Percentiles rank a stretch among this genome's conserved stretches.
phyloP scores from a whole-genome alignment of 2,329 filamentous ascomycete species.

The Monilinia fructigena region DNA sequence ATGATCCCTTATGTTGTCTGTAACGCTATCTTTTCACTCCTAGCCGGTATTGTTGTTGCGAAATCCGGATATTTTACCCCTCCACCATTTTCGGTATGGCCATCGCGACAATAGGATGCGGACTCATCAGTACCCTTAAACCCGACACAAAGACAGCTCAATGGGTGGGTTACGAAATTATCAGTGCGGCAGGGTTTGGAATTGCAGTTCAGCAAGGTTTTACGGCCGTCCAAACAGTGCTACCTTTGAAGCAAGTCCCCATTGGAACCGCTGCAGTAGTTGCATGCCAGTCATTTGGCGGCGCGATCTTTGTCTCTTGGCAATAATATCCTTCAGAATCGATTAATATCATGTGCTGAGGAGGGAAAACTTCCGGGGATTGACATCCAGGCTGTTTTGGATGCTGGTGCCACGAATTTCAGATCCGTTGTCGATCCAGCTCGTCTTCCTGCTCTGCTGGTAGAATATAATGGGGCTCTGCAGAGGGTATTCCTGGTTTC shows the following conservation, averaged over 20 bases:
- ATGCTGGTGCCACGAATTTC: slow-evolving; percentile 46
- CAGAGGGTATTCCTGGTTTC: slow-evolving; percentile 54
- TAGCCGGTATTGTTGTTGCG: slow-evolving; percentile 38
- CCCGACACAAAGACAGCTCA: slow-evolving; percentile 42
- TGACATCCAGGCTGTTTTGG: slow-evolving; percentile 34
- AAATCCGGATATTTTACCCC: slow-evolving; percentile 40
- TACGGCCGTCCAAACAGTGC: slow-evolving; percentile 36
- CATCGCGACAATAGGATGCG: slow-evolving; percentile 29
- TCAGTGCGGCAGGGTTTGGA: slow-evolving; percentile 35
- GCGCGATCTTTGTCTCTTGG: slow-evolving; percentile 49
- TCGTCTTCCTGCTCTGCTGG: slow-evolving; percentile 47
- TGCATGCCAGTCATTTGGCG: slow-evolving; percentile 46
- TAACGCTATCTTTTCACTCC: slow-evolving; percentile 38
- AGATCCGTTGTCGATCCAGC: slow-evolving; percentile 45
- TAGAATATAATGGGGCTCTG: slow-evolving; percentile 54
- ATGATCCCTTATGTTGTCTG: slow-evolving; percentile 33
- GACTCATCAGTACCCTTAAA: slow-evolving; percentile 41
- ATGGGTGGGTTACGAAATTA: slow-evolving; percentile 49
- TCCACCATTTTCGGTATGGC: slow-evolving; percentile 29
- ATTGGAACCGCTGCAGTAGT: slow-evolving; percentile 46
- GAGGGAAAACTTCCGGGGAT: slow-evolving; percentile 30
- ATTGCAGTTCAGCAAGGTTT: slow-evolving; percentile 37
- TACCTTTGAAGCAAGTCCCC: slow-evolving; percentile 43
- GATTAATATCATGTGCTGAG: slow-evolving; percentile 24
- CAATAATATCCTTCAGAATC: slow-evolving; percentile 45